phyloP scores from a whole-genome alignment of 2,329 filamentous ascomycete species.

The Cladosporium sp. region DNA sequence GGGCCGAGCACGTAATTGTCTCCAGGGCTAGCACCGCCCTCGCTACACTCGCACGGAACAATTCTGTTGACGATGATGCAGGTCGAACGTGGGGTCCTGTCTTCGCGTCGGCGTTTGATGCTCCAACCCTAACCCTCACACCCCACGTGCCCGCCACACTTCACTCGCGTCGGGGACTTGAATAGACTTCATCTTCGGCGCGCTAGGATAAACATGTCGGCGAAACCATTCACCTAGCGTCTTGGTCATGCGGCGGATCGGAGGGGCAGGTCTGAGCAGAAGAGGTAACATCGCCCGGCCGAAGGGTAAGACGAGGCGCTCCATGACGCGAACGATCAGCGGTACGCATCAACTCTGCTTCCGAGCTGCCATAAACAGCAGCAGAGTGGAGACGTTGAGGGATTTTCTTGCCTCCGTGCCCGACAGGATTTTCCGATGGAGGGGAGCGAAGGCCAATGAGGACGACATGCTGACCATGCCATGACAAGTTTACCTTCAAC shows the following conservation, averaged over 20 bases:
- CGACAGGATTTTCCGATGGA: conserved; percentile 12
- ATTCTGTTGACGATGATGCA: conserved; percentile 4
- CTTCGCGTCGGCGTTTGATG: conserved; percentile 2
- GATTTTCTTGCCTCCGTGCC: conserved; percentile 13
- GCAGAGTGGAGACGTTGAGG: conserved; percentile 9
- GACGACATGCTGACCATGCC: neutral
- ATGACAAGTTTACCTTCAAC: conserved; percentile 8
- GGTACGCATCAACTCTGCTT: conserved; percentile 11
- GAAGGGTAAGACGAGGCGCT: neutral
- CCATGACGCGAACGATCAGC: conserved; percentile 9
- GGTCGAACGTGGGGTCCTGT: neutral
- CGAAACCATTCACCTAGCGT: conserved; percentile 7
- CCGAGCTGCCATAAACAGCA: conserved; percentile 4
- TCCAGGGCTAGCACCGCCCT: neutral
- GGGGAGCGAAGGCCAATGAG: conserved; percentile 11
- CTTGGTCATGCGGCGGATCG: neutral
- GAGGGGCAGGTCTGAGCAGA: neutral
- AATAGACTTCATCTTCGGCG: neutral
- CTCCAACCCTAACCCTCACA: neutral
- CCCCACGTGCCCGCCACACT: too few relatives aligned
- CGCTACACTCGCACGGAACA: neutral
- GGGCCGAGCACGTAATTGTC: conserved; percentile 7
- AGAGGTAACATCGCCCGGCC: conserved; percentile 5
- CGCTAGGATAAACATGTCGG: conserved; percentile 9
- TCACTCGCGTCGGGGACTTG: too few relatives aligned